These are phyloP conservation scores for Aphanomyces astaci DNA, from an alignment of 352 stramenopile species.

Conservation along the genomic window DNA sequence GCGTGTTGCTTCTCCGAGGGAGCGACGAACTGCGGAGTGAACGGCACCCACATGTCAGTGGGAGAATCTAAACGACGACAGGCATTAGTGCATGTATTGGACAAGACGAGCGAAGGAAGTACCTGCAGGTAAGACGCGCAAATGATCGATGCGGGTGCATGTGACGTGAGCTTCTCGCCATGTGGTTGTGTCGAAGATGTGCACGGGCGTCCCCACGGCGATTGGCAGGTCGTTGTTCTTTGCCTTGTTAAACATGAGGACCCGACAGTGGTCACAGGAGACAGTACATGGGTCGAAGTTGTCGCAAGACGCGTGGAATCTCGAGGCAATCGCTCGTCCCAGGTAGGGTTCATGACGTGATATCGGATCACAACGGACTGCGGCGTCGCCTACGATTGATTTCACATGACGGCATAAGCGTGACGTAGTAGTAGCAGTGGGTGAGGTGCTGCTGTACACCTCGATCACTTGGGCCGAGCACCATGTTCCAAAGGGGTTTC, in stretches of 20 bases:
- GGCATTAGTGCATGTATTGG: conserved; percentile 40
- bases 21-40: background rate
- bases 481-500: conserved; percentile 82
- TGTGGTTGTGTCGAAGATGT: conserved; percentile 39
- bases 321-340: conserved; percentile 53
- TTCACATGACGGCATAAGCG: too few relatives aligned
- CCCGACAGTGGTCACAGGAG: background rate
- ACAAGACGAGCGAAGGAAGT: conserved; percentile 45
- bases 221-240: conserved; percentile 50
- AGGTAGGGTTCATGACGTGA: conserved; percentile 76
- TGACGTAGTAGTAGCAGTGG: background rate
- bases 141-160: conserved; percentile 31
- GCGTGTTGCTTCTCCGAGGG: background rate
- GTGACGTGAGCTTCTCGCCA: conserved; percentile 68
- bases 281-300: conserved; percentile 43
- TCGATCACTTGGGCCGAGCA: conserved; percentile 51
- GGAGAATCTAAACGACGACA: background rate
- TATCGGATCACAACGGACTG: conserved; percentile 45
- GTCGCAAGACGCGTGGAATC: conserved; percentile 58
- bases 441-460: conserved; percentile 21
- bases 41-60: background rate
- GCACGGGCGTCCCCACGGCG: conserved; percentile 56
- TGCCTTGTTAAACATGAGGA: conserved; percentile 26
- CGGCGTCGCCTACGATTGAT: background rate
- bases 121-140: conserved; percentile 36